phyloP scores from a whole-genome alignment of 225 moss, liverwort and hornwort genomes.

The Bryoerythrophyllum caledonicum region DNA sequence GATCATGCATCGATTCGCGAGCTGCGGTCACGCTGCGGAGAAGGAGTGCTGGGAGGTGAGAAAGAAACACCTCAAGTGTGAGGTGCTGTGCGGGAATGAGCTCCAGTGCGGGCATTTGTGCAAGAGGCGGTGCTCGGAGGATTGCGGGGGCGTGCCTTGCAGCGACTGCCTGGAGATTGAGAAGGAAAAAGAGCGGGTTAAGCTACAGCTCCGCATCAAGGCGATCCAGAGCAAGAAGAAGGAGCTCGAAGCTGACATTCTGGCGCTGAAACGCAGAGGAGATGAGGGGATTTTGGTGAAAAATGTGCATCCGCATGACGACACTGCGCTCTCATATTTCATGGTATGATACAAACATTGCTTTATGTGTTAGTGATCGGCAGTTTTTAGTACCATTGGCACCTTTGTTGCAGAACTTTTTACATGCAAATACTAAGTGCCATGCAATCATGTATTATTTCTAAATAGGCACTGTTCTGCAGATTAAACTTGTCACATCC shows the following conservation, averaged over 20 bases:
- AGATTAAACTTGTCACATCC: too few relatives aligned
- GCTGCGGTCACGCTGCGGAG: constrained; percentile 32
- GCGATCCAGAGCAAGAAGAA: neutral
- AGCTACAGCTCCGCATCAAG: constrained; percentile 1
- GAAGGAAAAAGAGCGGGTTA: constrained; percentile 20
- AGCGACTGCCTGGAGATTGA: constrained; percentile 30
- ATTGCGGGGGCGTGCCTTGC: constrained; percentile 27
- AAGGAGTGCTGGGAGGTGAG: constrained; percentile 25
- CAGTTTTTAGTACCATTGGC: too few relatives aligned
- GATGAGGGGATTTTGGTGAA: constrained; percentile 7
- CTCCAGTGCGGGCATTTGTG: constrained; percentile 41
- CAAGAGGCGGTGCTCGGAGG: constrained; percentile 30
- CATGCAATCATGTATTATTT: too few relatives aligned
- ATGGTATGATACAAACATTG: constrained; percentile 25
- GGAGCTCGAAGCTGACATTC: constrained; percentile 28
- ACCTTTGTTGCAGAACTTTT: too few relatives aligned
- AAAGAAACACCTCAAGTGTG: constrained; percentile 15
- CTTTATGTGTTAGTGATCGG: too few relatives aligned
- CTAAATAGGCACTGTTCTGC: too few relatives aligned
- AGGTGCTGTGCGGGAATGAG: constrained; percentile 35
- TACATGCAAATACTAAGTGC: too few relatives aligned
- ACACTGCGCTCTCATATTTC: constrained; percentile 28
- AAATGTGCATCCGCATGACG: constrained; percentile 28
- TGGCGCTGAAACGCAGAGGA: constrained; percentile 15
- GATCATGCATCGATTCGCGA: constrained; percentile 21